Base-by-base conservation (phyloP, 2,329 filamentous ascomycete genomes). In the Apiospora sp. region DNA sequence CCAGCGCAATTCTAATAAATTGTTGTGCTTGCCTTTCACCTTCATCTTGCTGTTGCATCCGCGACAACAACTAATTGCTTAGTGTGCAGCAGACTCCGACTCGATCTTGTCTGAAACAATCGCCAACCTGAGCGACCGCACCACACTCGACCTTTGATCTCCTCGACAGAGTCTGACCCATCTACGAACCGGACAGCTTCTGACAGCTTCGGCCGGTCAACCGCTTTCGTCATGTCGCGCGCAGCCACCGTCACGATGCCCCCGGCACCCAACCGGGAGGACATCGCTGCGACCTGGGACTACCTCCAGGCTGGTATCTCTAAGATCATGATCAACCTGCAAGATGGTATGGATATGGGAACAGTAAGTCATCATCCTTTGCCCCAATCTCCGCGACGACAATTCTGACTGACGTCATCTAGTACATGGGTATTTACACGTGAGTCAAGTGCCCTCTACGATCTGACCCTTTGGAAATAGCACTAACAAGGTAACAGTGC, bases 391-490 rank as follows among this genome's bases (percentile, higher is more conserved):
- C 37, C 27, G 37, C 14, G 37, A n/a, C n/a, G 7, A 16, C 41
- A 6, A 27, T 22, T 22, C 41, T 68, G 41, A 46, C 67, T 68
- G 67, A 68, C 44, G 67, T 68, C 41, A 46, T 44, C n/a, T 80
- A 93, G 87, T 98, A 98, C 84, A 98, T 98, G 96, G 94, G 94
- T 72, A 91, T 98, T 74, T 98, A 98, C 85, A 98, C 96, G 92
- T 94, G 81, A 77, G 84, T 82, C 72, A 51, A 67, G 30, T 27
- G 54, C 70, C 27, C 41, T 4, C 71, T n/a, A 48, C n/a, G 67
- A 30, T 19, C 67, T 34, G 58, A 12, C 30, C 10, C 7, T 41
- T 64, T 14, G 67, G 19, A n/a, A 68, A 68, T 30, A 71, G 58
- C 72, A 71, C 84, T 89, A 76, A 89, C 79, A 27, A 67, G 34